Conservation (phyloP, 1,139 yeast genomes). For the Scheffersomyces illinoinensis region DNA sequence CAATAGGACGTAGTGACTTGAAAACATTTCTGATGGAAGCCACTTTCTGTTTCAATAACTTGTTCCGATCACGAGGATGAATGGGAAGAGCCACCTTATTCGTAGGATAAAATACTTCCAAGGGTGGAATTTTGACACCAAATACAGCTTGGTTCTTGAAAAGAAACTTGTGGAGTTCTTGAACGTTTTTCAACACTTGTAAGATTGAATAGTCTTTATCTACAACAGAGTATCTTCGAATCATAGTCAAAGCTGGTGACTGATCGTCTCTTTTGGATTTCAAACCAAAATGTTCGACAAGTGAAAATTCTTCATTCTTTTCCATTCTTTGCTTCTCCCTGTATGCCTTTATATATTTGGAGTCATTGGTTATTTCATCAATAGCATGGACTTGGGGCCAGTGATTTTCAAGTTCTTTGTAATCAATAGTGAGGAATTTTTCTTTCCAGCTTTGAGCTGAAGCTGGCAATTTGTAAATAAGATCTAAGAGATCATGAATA, state of each 20-base stretch:
- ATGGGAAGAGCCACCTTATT: conserved; percentile 34
- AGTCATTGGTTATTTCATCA: conserved; percentile 26
- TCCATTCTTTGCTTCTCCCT: conserved; percentile 12
- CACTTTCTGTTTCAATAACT: conserved; percentile 24
- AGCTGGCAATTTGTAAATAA: conserved; percentile 22
- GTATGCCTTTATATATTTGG: conserved; percentile 8
- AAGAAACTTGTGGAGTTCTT: conserved; percentile 24
- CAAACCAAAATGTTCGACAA: conserved; percentile 13
- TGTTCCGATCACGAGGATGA: conserved; percentile 28
- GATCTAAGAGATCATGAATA: conserved; percentile 28
- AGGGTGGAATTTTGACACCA: conserved; percentile 23
- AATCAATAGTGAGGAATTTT: conserved; percentile 21
- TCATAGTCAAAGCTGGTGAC: neutral
- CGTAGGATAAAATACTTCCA: conserved; percentile 37
- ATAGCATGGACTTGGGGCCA: conserved; percentile 44
- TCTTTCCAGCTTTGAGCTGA: conserved; percentile 20
- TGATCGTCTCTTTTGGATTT: neutral
- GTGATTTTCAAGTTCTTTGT: conserved; percentile 19
- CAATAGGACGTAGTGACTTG: conserved; percentile 23
- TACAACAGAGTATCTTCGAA: neutral
- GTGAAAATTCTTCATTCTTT: conserved; percentile 10
- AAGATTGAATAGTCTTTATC: neutral
- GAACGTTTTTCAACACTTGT: conserved; percentile 13
- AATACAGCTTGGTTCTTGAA: conserved; percentile 16
- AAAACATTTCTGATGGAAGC: conserved; percentile 22